A percentile compares a stretch with the other conserved stretches of the same genome.
Conservation (phyloP, 352 stramenopile genomes). For the Aphanomyces invadans region DNA sequence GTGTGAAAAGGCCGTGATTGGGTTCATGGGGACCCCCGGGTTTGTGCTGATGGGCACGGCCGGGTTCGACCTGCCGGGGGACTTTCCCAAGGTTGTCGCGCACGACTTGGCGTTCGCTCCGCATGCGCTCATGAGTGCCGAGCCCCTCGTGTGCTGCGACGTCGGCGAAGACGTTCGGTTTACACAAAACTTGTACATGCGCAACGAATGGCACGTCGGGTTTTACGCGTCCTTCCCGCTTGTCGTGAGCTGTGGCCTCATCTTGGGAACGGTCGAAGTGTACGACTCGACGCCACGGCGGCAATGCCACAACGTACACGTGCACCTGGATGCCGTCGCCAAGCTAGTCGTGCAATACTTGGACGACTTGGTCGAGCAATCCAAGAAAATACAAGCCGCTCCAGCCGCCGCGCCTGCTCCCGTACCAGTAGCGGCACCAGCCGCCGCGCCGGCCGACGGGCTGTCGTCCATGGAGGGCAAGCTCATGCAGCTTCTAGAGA, state of each 20-base stretch:
- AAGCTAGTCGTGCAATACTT: constrained; percentile 64
- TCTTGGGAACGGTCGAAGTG: constrained; percentile 63
- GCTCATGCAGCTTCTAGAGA: constrained; percentile 63
- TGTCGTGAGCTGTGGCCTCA: constrained; percentile 55
- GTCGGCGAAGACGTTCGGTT: constrained; percentile 59
- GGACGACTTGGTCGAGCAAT: constrained; percentile 49
- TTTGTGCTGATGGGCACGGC: constrained; percentile 50
- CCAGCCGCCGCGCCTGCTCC: neutral
- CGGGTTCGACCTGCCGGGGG: constrained; percentile 29
- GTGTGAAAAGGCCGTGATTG: constrained; percentile 58
- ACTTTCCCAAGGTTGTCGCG: constrained; percentile 29
- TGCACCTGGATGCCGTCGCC: constrained; percentile 66
- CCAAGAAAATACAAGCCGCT: neutral
- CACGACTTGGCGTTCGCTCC: constrained; percentile 45
- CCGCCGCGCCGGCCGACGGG: neutral
- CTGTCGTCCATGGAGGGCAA: constrained; percentile 49
- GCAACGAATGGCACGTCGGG: constrained; percentile 34
- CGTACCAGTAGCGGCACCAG: neutral
- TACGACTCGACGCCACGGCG: constrained; percentile 46
- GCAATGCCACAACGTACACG: constrained; percentile 52
- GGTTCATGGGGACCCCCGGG: constrained; percentile 48
- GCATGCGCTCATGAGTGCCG: constrained; percentile 58
- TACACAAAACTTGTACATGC: constrained; percentile 46
- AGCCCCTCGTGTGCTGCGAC: constrained; percentile 58
- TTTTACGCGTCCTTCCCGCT: constrained; percentile 82